Evolutionary conservation across 352 stramenopile genomes (phyloP), one percentile per base, ranked within the genome.

Genomic region (Phytophthora kernoviae): DNA sequence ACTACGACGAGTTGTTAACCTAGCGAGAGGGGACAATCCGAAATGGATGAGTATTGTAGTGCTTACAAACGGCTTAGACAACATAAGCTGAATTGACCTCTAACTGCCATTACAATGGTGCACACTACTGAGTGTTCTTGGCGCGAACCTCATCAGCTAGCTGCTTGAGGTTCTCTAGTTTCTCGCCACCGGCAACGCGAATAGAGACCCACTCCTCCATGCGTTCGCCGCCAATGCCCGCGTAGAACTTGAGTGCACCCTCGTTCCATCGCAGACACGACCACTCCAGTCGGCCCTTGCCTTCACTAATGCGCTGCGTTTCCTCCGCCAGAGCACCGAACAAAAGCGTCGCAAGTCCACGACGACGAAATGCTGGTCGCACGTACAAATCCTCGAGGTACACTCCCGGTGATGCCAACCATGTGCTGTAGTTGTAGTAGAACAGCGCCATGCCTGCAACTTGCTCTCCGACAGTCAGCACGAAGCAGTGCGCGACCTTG

Each of bases 361-460:
- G 51, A 17, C 58, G 63, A 57, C 39, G 62, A 30, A 66, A 72
- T 34, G 46, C 63, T 11, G 58, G 57, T 34, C 46, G 53, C 17
- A 71, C 51, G 41, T 68, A 71, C 20, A 71, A 46, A 21, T 68
- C 51, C 24, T 64, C 58, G 18, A 71, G 63, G 26, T 72, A 64
- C 26, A 68, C 57, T 1, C 57, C 63, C 0, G 58, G 62, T 18
- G 63, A 68, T 9, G 51, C 58, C 21, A 72, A 17, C 63, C 58
- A 72, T 22, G 58, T 68, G 51, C 63, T 72, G 44, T 66, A 70
- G 49, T 66, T 70, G 62, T 70, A 70, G 56, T 62, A 70, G 32
- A 70, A 70, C 6, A 70, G 24, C 27, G 56, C 62, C 62, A 70
- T 70, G 2, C 42, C 62, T 4, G 62, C 62, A 26, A 70, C 36